A percentile compares a stretch with the other conserved stretches of the same genome.
Conservation (phyloP, 768 basidiomycete genomes). For the Collybia nuda region DNA sequence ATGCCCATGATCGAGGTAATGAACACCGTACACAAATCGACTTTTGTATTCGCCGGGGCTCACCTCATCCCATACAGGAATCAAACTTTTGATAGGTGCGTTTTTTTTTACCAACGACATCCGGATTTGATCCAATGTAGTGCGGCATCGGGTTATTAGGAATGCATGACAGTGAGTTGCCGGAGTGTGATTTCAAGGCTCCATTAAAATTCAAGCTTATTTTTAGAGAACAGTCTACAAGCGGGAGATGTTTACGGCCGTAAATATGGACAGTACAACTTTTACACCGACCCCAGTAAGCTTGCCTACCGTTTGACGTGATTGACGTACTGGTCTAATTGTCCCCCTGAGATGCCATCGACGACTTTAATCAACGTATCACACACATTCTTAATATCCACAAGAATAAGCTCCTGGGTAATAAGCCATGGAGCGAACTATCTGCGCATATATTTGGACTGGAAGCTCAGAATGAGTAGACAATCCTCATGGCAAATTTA, state of each 20-base stretch:
- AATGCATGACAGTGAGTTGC: slow-evolving; percentile 16
- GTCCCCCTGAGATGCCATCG: slow-evolving; percentile 15
- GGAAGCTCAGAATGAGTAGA: slow-evolving; percentile 35
- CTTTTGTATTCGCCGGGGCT: not conserved
- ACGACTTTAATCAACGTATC: slow-evolving; percentile 33
- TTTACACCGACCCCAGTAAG: slow-evolving; percentile 28
- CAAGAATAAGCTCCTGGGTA: slow-evolving; percentile 29
- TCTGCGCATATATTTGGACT: slow-evolving; percentile 34
- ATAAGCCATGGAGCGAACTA: slow-evolving; percentile 36
- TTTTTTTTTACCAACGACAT: not conserved
- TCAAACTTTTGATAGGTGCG: slow-evolving; percentile 20
- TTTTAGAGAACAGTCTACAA: slow-evolving; percentile 28
- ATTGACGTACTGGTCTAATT: too few species aligned
- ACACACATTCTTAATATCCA: slow-evolving; percentile 34
- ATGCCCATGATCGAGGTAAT: slow-evolving; percentile 29
- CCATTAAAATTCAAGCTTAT: too few species aligned
- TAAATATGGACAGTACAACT: slow-evolving; percentile 28
- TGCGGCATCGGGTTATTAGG: slow-evolving; percentile 3
- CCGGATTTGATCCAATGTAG: not conserved
- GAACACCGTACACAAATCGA: slow-evolving; percentile 7
- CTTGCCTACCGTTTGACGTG: not conserved
- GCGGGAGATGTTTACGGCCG: slow-evolving; percentile 32
- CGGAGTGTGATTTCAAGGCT: too few species aligned
- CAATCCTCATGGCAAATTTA: not conserved
- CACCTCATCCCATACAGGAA: slow-evolving; percentile 5